phyloP scores from a whole-genome alignment of 2,329 filamentous ascomycete species.

The Neoascochyta sp. region DNA sequence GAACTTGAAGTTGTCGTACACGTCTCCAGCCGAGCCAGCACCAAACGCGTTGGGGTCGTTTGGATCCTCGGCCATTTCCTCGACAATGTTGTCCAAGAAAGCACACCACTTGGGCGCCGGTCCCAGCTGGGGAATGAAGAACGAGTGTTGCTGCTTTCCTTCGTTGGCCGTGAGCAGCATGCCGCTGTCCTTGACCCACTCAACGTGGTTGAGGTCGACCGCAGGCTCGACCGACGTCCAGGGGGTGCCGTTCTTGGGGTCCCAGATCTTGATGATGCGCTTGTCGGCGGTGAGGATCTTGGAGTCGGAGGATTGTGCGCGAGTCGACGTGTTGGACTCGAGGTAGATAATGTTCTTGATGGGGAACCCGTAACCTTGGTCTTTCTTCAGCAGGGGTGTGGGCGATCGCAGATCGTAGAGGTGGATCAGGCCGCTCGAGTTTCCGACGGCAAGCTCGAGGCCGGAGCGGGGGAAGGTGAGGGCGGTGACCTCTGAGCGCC shows the following conservation, averaged over 20 bases:
- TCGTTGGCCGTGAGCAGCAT: slow-evolving; percentile 98
- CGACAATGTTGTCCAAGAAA: slow-evolving; percentile 94
- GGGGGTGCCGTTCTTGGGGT: slow-evolving; percentile 72
- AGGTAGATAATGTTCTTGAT: slow-evolving; percentile 78
- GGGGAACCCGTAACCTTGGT: slow-evolving; percentile 91
- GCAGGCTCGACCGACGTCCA: slow-evolving; percentile 96
- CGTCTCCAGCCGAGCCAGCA: slow-evolving; percentile 63
- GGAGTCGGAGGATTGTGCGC: slow-evolving; percentile 62
- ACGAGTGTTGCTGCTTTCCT: slow-evolving; percentile 89
- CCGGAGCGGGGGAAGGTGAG: slow-evolving; percentile 82
- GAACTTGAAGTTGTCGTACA: slow-evolving; percentile 99
- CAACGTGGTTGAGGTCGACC: slow-evolving; percentile 91
- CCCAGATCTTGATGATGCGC: slow-evolving; percentile 96
- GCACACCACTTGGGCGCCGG: slow-evolving; percentile 93
- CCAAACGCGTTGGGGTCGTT: slow-evolving; percentile 58
- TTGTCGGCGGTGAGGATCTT: slow-evolving; percentile 93
- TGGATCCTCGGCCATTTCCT: slow-evolving; percentile 90
- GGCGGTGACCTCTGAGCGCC: slow-evolving; percentile 69
- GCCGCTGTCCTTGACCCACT: slow-evolving; percentile 85
- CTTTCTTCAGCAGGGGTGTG: slow-evolving; percentile 79
- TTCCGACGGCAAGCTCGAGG: slow-evolving; percentile 78
- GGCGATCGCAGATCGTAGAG: slow-evolving; percentile 91
- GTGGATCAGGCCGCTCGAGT: slow-evolving; percentile 82
- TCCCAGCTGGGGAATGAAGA: slow-evolving; percentile 90
- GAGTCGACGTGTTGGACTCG: slow-evolving; percentile 59